Base-by-base conservation (phyloP, 108 stramenopile species). In the Cyclotella sp. region DNA sequence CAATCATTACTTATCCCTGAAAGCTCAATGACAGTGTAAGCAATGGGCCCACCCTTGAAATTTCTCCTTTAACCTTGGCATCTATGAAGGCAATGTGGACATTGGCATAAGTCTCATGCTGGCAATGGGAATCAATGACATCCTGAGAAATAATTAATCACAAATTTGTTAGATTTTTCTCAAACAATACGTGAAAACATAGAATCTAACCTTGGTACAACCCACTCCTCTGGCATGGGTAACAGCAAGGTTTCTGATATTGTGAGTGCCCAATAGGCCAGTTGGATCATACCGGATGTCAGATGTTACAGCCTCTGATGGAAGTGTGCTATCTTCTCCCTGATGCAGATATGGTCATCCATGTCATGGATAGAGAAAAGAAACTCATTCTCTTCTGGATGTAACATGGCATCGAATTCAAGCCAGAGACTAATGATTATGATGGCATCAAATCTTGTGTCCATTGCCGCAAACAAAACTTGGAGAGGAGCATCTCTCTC, bases 131-230 rank as follows among this genome's bases (percentile, higher is more conserved):
- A n/a, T 78, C 71, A 21, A 24, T 41, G 6, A 64, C 68, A 66
- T 78, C 77, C 68, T 78, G n/a, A n/a, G 63, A 28, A 54, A n/a
- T 7, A n/a, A n/a, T n/a, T n/a, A 59, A 29, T 29, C 27, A 59
- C 28, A 59, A 59, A 59, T 8, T 15, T 9, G n/a, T 26, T 28
- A 53, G 18, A n/a, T 53, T 14, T 12, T n/a, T 53, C 18, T 7
- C 6, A 7, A 15, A 26, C 11, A 26, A 8, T 18, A 59, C 58
- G 28, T 59, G 27, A 9, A 26, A n/a, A n/a, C n/a, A n/a, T 29
- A 29, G n/a, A n/a, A n/a, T n/a, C n/a, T n/a, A n/a, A n/a, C n/a
- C n/a, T n/a, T n/a, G n/a, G n/a, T n/a, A n/a, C 58, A 59, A 8
- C 58, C 58, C 13, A 15, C 30, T 6, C 58, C 58, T 30, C 58